Percentiles rank a stretch among this genome's conserved stretches.
Evolutionary conservation across 768 basidiomycete genomes (phyloP).

Genomic region (Gloeopeniophorella convolvens): DNA sequence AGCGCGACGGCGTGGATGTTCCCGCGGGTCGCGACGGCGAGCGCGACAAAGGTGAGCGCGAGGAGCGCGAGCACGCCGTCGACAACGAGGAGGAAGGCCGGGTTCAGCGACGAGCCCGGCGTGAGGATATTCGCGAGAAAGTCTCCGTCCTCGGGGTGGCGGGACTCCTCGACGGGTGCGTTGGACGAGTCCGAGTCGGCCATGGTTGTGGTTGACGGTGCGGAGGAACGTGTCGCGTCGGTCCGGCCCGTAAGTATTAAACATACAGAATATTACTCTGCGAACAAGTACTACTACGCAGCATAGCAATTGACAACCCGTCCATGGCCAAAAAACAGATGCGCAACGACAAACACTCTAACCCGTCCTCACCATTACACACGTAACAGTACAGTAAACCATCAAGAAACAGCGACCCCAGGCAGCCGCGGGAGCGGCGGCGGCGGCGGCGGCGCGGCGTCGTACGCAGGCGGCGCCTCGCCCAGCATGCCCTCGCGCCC

Average conservation of each 20-base stretch:
- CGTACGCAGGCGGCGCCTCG: constrained; percentile 81
- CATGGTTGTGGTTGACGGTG: no score
- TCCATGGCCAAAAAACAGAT: no score
- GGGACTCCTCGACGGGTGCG: neutral
- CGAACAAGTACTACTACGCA: no score
- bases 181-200: neutral
- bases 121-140: constrained; percentile 56
- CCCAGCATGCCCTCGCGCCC: constrained; percentile 79
- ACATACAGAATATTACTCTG: no score
- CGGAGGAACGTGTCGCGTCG: no score
- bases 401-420: no score
- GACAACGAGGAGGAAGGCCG: constrained; percentile 55
- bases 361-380: no score
- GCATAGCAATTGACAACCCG: no score
- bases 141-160: neutral
- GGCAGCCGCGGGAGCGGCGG: neutral
- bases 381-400: no score
- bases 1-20: constrained; percentile 64
- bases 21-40: constrained; percentile 55
- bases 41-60: constrained; percentile 49
- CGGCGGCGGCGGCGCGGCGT: constrained; percentile 15
- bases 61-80: constrained; percentile 56
- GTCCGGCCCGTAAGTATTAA: no score
- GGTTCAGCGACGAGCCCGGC: constrained; percentile 73
- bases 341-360: no score